phyloP scores from a whole-genome alignment of 2,329 filamentous ascomycete species.

The Claviceps sp. region DNA sequence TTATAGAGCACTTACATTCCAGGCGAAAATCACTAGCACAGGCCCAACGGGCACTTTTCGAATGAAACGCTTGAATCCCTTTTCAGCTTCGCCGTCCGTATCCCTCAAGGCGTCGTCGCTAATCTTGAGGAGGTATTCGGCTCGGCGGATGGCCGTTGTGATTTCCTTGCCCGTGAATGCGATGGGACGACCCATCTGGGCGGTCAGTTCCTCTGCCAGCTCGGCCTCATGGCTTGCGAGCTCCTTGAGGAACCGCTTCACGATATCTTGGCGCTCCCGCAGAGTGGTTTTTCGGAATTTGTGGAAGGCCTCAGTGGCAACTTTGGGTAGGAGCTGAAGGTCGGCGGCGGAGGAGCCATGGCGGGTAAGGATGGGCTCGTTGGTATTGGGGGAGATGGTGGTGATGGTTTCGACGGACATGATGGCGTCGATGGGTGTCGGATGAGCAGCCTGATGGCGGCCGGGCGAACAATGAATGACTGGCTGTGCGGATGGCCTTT shows the following conservation, averaged over 20 bases:
- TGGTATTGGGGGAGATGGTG: constrained; percentile 85
- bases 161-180: constrained; percentile 76
- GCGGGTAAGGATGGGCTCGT: constrained; percentile 69
- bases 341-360: constrained; percentile 60
- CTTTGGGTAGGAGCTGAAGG: constrained; percentile 56
- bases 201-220: constrained; percentile 71
- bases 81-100: constrained; percentile 69
- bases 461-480: too few relatives aligned
- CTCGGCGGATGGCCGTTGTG: constrained; percentile 70
- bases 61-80: constrained; percentile 83
- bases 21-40: constrained; percentile 81
- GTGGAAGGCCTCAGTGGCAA: constrained; percentile 62
- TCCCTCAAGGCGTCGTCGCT: constrained; percentile 67
- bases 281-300: constrained; percentile 65
- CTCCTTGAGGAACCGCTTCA: constrained; percentile 64
- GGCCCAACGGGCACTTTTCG: constrained; percentile 79
- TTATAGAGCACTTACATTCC: constrained; percentile 58
- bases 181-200: constrained; percentile 92
- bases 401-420: constrained; percentile 54
- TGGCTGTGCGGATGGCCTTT: too few relatives aligned
- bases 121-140: constrained; percentile 75
- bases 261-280: constrained; percentile 62
- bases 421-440: constrained; percentile 10
- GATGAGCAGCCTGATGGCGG: neutral
- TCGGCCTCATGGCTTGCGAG: constrained; percentile 62